A percentile compares a stretch with the other conserved stretches of the same genome.
phyloP scores from a whole-genome alignment of 2,329 filamentous ascomycete genomes.

The Herpomyces periplanetae region DNA sequence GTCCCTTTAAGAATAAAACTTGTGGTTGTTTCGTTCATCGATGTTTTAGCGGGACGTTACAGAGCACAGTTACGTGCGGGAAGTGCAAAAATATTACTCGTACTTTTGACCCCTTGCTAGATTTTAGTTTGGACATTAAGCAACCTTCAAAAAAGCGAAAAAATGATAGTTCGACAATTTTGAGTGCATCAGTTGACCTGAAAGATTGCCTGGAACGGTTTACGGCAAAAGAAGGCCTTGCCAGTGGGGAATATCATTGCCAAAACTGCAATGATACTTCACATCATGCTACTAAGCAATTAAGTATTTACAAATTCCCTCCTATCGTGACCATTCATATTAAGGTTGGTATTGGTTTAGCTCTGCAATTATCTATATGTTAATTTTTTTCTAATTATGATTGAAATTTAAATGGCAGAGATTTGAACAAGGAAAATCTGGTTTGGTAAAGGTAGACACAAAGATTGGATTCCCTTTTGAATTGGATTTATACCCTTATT shows the following conservation, averaged over 20 bases:
- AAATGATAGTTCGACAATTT: slow-evolving; percentile 8
- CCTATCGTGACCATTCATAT: slow-evolving; percentile 70
- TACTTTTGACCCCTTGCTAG: slow-evolving; percentile 55
- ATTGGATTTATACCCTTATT: slow-evolving; percentile 67
- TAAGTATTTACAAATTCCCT: slow-evolving; percentile 45
- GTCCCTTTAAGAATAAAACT: slow-evolving; percentile 7
- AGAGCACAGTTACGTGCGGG: slow-evolving; percentile 61
- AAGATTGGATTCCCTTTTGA: slow-evolving; percentile 49
- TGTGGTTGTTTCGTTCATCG: slow-evolving; percentile 80
- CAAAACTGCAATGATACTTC: slow-evolving; percentile 28
- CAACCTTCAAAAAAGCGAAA: slow-evolving; percentile 24
- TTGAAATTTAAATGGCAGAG: slow-evolving; percentile 9
- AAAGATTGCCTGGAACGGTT: slow-evolving; percentile 42
- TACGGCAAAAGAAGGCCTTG: slow-evolving; percentile 35
- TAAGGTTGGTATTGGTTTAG: slow-evolving; percentile 17
- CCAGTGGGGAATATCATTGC: slow-evolving; percentile 44
- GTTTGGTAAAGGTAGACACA: slow-evolving; percentile 53
- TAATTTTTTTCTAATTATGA: neutral
- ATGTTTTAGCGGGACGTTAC: slow-evolving; percentile 67
- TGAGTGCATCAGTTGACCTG: slow-evolving; percentile 8
- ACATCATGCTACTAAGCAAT: slow-evolving; percentile 43
- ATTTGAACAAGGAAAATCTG: slow-evolving; percentile 35
- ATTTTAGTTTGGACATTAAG: slow-evolving; percentile 58
- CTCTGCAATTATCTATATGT: neutral
- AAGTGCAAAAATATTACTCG: slow-evolving; percentile 47